Evolutionary conservation across 2,329 filamentous ascomycete genomes (phyloP), one percentile per base, ranked within the genome.

Genomic region (Cadophora sp.): DNA sequence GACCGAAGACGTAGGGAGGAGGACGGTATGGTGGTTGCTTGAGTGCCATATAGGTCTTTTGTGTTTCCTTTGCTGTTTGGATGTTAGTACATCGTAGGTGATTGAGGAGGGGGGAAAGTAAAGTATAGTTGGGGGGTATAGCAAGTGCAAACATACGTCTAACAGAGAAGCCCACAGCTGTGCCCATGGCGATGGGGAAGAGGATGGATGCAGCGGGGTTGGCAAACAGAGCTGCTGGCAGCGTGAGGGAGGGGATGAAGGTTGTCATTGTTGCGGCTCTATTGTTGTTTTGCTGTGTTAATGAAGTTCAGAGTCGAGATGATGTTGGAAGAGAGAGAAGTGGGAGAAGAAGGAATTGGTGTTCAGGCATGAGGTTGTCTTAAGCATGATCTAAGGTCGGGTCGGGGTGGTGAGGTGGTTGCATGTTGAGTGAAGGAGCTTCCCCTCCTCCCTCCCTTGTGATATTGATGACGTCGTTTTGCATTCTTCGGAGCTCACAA

Each of bases 191-290:
- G 59, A 97, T 83, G 45, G 93, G 94, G 1, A 97, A 83, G 47
- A 96, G 85, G 69, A 96, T 87, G 20, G 92, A 91, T 33, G 87
- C 84, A 8, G 91, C 89, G 4, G 92, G 88, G 76, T 87, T 89
- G 75, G 88, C 84, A 78, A 96, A 94, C 71, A 94, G 80, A 71
- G 86, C 82, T 56, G 84, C 81, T 1, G 93, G 93, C 20, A 97
- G 83, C 24, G 91, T 94, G 70, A 96, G 80, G 47, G 87, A 89
- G n/a, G 91, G 89, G 68, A 96, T 87, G 78, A 91, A 91, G 69
- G 91, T 89, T 13, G 91, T 94, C 92, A 96, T 96, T 53, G 69
- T 84, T 78, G 66, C 61, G 67, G 65, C 65, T 43, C 66, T 64
- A 9, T 56, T 4, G 33, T 56, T 50, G 24, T 27, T 16, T 22